Conservation (phyloP, 2,329 filamentous ascomycete species). For the Daldinia sp. region DNA sequence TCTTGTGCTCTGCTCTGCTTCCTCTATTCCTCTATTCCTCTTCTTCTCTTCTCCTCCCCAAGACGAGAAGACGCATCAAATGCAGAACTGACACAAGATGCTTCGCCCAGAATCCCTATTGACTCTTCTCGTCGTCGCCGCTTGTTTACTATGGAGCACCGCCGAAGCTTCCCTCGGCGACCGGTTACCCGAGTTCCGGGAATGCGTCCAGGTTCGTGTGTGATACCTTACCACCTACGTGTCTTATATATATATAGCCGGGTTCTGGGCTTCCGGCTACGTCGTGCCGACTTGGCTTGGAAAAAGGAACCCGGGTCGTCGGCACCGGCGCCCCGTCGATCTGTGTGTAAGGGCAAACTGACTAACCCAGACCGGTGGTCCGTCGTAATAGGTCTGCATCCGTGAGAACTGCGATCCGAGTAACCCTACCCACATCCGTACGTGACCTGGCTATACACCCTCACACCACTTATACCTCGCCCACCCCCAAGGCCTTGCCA, state of each 20-base stretch:
- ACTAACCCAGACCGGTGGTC: slow-evolving; percentile 19
- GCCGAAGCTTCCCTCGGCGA: slow-evolving; percentile 81
- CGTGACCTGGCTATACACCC: slow-evolving; percentile 45
- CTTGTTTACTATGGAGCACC: slow-evolving; percentile 51
- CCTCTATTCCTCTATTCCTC: no score
- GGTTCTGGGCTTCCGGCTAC: neutral
- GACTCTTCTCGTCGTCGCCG: slow-evolving; percentile 48
- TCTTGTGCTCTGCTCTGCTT: no score
- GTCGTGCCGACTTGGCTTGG: slow-evolving; percentile 1
- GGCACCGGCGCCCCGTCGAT: neutral
- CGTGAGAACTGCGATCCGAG: slow-evolving; percentile 78
- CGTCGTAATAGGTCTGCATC: slow-evolving; percentile 72
- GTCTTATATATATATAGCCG: neutral
- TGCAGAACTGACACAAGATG: slow-evolving; percentile 38
- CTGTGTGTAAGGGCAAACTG: slow-evolving; percentile 5
- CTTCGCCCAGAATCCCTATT: slow-evolving; percentile 33
- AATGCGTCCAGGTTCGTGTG: slow-evolving; percentile 80
- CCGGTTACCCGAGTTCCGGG: slow-evolving; percentile 82
- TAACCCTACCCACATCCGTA: slow-evolving; percentile 72
- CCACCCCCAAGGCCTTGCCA: neutral
- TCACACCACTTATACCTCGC: slow-evolving; percentile 9
- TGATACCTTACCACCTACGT: neutral
- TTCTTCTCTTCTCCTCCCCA: neutral
- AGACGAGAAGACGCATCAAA: slow-evolving; percentile 16
- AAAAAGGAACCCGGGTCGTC: neutral